Conservation (phyloP, 2,329 filamentous ascomycete genomes). For the Epichloe festucae region DNA sequence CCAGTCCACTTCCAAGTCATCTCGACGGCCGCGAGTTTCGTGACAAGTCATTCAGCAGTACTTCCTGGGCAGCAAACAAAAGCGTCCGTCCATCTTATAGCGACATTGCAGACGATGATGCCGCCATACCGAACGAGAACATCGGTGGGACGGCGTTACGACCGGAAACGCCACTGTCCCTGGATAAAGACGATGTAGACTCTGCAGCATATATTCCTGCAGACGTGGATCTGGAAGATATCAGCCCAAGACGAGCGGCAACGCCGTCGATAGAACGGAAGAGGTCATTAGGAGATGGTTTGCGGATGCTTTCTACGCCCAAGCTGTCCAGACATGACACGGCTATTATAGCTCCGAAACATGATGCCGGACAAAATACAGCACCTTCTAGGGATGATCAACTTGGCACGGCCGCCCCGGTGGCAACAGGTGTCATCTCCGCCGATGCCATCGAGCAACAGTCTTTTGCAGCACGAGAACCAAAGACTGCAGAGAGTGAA, state of each 20-base stretch:
- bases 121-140: constrained; percentile 4
- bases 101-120: constrained; percentile 16
- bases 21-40: constrained; percentile 23
- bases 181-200: background rate
- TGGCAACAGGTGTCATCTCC: background rate
- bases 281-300: constrained; percentile 6
- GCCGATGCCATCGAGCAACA: background rate
- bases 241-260: constrained; percentile 3
- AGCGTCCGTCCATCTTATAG: constrained; percentile 28
- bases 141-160: background rate
- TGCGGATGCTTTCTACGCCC: constrained; percentile 1
- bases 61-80: constrained; percentile 25
- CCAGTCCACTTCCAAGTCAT: constrained; percentile 35
- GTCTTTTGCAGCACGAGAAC: background rate
- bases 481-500: background rate
- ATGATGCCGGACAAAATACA: background rate
- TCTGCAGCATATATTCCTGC: background rate
- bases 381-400: background rate
- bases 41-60: constrained; percentile 15
- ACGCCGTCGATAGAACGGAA: background rate
- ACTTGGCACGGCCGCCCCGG: background rate
- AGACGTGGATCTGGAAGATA: background rate
- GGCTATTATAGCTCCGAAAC: background rate
- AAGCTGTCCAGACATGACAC: background rate
- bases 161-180: background rate